phyloP scores from a whole-genome alignment of 2,329 filamentous ascomycete genomes.

The Exophiala lecanii-corni region DNA sequence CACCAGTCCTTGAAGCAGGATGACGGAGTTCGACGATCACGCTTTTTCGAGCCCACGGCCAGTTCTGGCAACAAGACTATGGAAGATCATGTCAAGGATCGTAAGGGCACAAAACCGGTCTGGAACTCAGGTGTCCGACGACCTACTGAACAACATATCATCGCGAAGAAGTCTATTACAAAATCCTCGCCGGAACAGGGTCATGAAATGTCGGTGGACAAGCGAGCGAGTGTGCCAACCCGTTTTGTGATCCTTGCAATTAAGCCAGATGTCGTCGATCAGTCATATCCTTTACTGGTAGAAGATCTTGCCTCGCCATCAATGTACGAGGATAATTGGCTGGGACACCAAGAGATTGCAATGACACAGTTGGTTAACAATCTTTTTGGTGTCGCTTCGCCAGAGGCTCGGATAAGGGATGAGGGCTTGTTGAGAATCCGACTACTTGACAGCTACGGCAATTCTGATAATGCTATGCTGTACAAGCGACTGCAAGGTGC shows the following conservation, averaged over 20 bases:
- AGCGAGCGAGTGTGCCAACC: constrained; percentile 15
- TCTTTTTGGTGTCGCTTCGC: constrained; percentile 38
- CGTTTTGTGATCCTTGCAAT: constrained; percentile 22
- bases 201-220: not conserved
- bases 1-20: too few relatives aligned
- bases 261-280: constrained; percentile 20
- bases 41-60: constrained; percentile 7
- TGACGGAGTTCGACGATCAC: too few relatives aligned
- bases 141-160: not conserved
- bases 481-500: constrained; percentile 57
- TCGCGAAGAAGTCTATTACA: constrained; percentile 1
- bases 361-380: constrained; percentile 58
- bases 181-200: not conserved
- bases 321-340: constrained; percentile 61
- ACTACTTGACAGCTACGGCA: constrained; percentile 52
- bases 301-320: constrained; percentile 54
- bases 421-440: constrained; percentile 40
- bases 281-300: constrained; percentile 48
- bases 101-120: constrained; percentile 2
- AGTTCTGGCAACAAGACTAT: constrained; percentile 4
- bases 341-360: constrained; percentile 57
- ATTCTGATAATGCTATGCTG: constrained; percentile 45
- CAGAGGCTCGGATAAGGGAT: constrained; percentile 31
- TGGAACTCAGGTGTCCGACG: constrained; percentile 12
- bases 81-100: not conserved